Conservation (phyloP, 768 basidiomycete species). For the Suillus subalutaceus region DNA sequence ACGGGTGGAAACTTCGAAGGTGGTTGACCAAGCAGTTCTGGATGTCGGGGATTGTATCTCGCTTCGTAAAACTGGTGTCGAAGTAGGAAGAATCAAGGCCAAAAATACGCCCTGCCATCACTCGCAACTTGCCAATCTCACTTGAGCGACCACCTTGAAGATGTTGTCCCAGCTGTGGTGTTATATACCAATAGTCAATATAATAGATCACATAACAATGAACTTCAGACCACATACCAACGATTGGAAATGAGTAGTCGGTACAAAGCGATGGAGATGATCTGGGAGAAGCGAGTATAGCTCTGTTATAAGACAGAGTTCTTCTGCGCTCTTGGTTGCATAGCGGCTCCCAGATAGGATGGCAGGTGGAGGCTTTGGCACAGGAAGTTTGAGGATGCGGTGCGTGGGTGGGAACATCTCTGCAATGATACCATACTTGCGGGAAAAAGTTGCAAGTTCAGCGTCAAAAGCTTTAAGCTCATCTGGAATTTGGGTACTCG, state of each 20-base stretch:
- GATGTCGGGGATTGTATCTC: background rate
- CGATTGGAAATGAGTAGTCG: no score
- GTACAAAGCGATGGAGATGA: no score
- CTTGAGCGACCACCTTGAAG: background rate
- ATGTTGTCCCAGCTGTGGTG: background rate
- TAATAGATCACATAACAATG: no score
- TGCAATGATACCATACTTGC: conserved; percentile 5
- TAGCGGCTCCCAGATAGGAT: background rate
- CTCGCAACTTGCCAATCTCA: background rate
- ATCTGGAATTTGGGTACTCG: background rate
- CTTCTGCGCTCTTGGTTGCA: background rate
- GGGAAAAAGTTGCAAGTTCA: background rate
- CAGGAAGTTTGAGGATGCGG: background rate
- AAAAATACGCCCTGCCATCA: background rate
- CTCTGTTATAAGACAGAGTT: background rate
- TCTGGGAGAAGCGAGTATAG: no score
- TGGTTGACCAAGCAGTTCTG: conserved; percentile 23
- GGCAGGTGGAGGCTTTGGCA: background rate
- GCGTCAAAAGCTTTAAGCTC: background rate
- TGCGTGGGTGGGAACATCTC: conserved; percentile 3
- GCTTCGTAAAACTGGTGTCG: background rate
- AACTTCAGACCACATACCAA: no score
- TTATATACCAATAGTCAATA: no score
- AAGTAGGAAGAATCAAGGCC: background rate
- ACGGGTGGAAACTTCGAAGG: conserved; percentile 40